These are phyloP conservation scores for Nemania sp. DNA, from an alignment of 2,329 filamentous ascomycete genomes.

Conservation along the genomic window DNA sequence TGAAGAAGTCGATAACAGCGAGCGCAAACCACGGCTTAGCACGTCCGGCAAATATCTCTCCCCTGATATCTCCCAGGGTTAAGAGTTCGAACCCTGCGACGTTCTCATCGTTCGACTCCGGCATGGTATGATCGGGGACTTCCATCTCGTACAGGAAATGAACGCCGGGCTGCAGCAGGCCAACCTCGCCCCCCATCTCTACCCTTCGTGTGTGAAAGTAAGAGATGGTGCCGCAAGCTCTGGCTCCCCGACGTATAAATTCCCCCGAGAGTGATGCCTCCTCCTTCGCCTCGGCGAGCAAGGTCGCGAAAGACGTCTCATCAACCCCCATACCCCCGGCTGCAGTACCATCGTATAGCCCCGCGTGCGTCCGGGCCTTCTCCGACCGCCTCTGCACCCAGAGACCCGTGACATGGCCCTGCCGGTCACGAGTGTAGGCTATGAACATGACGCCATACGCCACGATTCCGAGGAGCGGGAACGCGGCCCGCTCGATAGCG, in stretches of 20 bases:
- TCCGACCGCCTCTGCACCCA: conserved; percentile 75
- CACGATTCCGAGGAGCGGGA: conserved; percentile 69
- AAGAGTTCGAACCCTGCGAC: conserved; percentile 66
- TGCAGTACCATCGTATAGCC: conserved; percentile 80
- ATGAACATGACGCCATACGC: conserved; percentile 73
- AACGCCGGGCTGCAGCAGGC: conserved; percentile 72
- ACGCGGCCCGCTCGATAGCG: conserved; percentile 33
- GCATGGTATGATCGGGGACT: conserved; percentile 63
- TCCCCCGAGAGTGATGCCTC: conserved; percentile 75
- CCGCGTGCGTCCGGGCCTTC: conserved; percentile 75
- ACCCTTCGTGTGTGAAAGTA: conserved; percentile 74
- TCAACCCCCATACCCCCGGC: conserved; percentile 76
- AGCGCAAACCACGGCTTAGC: conserved; percentile 80
- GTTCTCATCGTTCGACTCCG: conserved; percentile 73
- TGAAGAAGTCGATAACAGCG: conserved; percentile 77
- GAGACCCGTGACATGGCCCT: conserved; percentile 62
- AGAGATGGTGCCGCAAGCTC: conserved; percentile 70
- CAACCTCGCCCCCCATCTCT: conserved; percentile 73
- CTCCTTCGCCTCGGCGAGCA: conserved; percentile 76
- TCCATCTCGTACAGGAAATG: conserved; percentile 80
- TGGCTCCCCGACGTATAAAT: conserved; percentile 64
- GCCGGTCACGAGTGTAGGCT: conserved; percentile 60
- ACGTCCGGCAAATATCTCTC: conserved; percentile 67
- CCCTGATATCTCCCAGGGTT: conserved; percentile 64
- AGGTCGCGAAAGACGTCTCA: conserved; percentile 71